phyloP scores from a whole-genome alignment of 2,329 filamentous ascomycete species.

The Penicillium sp. region DNA sequence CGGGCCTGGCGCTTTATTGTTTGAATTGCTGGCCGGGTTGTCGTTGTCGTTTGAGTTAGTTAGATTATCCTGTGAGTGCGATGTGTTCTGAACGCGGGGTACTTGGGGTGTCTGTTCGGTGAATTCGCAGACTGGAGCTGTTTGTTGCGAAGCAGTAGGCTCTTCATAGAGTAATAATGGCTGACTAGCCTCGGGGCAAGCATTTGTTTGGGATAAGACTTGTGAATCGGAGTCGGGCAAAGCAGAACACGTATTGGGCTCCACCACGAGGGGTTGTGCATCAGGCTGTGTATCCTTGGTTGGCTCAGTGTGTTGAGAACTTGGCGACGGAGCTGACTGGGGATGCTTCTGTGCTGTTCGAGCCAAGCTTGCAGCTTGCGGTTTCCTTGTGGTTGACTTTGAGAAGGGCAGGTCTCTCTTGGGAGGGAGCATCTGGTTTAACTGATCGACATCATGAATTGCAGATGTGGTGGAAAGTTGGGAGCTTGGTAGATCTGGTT shows the following conservation, averaged over 20 bases:
- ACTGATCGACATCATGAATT: conserved; percentile 28
- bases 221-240: background rate
- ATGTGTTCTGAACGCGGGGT: background rate
- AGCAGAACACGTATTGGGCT: background rate
- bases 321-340: background rate
- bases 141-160: background rate
- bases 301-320: background rate
- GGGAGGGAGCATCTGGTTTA: conserved; percentile 42
- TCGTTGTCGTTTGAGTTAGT: background rate
- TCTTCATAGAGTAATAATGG: background rate
- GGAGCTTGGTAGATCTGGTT: background rate
- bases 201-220: background rate
- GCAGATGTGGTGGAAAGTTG: conserved; percentile 29
- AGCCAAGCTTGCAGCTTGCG: background rate
- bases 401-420: conserved; percentile 44
- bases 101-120: background rate
- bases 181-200: background rate
- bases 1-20: background rate
- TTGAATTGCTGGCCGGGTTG: background rate
- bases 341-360: background rate
- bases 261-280: background rate
- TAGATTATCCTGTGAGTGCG: background rate
- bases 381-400: conserved; percentile 25
- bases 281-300: background rate
- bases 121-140: too few species aligned